Evolutionary conservation across 768 basidiomycete genomes (phyloP), one percentile per base, ranked within the genome.

Genomic region (Xerocomus brunneocitrinus): DNA sequence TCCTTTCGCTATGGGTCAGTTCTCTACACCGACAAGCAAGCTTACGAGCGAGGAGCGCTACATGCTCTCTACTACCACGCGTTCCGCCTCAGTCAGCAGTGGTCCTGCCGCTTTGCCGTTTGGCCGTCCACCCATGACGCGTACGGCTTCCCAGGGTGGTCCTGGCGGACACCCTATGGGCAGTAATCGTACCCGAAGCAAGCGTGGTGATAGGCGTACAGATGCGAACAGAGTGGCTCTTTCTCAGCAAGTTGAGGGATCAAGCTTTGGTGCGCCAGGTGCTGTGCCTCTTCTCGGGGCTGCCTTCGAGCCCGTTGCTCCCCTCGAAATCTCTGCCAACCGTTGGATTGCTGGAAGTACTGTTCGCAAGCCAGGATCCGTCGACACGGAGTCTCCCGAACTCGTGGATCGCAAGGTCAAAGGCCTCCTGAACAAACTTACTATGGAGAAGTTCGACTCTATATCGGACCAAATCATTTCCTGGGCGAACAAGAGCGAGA

Each of bases 371-470:
- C 62, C 76, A 32, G 45, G 32, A 6, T 53, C 55, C 13, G 57
- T 57, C 5, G 85, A 89, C 43, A 69, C 74, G 12, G 87, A 91
- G 42, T 84, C 89, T 1, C 87, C 91, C 9, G 91, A 91, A 62
- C 72, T 88, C 57, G 91, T 98, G 27, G 92, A 97, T 61, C 88
- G 92, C 49, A 95, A 95, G 73, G 94, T 97, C 74, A 93, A 89
- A 71, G 76, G 76, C 48, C 74, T 97, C 53, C 85, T 98, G 62
- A 95, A 98, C 80, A 97, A 93, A 74, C 81, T 98, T 34, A 95
- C 95, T 13, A 89, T 94, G 84, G 93, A 98, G 76, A 89, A 89
- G 60, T 98, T 98, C 78, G 91, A 94, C 60, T 85, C 90, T 8
- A 97, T 98, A 65, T 95, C 94, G 3, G 84, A 90, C 66, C 93